Base-by-base conservation (phyloP, 768 basidiomycete species). In the Suillus lakei region DNA sequence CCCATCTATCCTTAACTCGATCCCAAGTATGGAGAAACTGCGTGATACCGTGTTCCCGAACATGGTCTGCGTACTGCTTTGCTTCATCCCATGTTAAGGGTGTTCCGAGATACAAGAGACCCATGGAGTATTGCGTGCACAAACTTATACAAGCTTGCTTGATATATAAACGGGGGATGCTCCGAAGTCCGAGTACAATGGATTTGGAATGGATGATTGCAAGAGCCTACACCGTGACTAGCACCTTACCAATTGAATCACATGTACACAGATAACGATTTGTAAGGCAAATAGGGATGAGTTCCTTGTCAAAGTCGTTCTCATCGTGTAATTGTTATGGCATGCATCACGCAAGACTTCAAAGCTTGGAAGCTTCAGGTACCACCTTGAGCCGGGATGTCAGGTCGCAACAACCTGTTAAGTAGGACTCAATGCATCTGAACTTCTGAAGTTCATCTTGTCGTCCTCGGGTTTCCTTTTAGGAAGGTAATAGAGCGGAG, bases 11-110 rank as follows among this genome's bases (percentile, higher is more conserved):
- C 84, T 98, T 99, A 74, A 96, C 84, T 56, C 89, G 87, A 73
- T 96, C 89, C 95, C 96, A 99, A 59, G 88, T 94, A 71, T 96
- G 86, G 62, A 99, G 79, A 77, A 99, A 97, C 78, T 99, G 98
- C 8, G 92, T 90, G 73, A 99, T 95, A 54, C 98, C 98, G 76
- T 99, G 96, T 60, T 82, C 80, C 68, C 96, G 85, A 69, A 99
- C 93, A 79, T 98, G 95, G 73, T 95, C 89, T 18, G 94, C 92
- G 71, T 93, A 85, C 64, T 89, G 85, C 77, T 91, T 93, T 59
- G 94, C 91, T 70, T 98, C 91, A 61, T 91, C 87, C 98, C 98
- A 99, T 36, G 86, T 77, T 66, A 99, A 86, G 28, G 98, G 95
- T 4, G 95, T 99, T 61, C 98, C 98, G 60, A 97, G 89, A 64